These are phyloP conservation scores for Dictyostelium firmibasis DNA, from an alignment of 78 protist species.

Conservation along the genomic window DNA sequence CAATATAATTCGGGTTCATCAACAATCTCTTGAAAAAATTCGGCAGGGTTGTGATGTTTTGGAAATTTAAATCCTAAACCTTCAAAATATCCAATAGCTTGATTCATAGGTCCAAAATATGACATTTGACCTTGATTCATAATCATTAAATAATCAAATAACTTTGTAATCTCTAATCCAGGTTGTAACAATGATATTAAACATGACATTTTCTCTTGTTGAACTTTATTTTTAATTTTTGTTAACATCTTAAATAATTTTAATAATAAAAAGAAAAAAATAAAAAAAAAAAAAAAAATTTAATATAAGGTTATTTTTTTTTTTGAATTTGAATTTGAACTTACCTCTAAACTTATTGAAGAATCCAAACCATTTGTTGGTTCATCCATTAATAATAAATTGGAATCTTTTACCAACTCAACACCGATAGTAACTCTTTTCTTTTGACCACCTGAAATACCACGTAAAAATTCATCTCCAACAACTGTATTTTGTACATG, in stretches of 20 bases:
- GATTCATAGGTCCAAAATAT: slow-evolving; percentile 68
- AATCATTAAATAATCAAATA: slow-evolving; percentile 70
- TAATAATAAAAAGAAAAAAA: background rate
- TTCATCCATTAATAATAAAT: slow-evolving; percentile 74
- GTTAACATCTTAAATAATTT: background rate
- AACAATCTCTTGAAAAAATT: slow-evolving; percentile 72
- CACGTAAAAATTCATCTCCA: slow-evolving; percentile 40
- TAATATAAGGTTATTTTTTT: too few species aligned
- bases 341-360: slow-evolving; percentile 34
- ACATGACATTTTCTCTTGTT: slow-evolving; percentile 31
- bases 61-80: slow-evolving; percentile 56
- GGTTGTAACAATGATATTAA: slow-evolving; percentile 70
- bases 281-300: background rate
- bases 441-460: too few species aligned
- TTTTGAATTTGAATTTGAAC: background rate
- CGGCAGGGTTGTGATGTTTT: slow-evolving; percentile 72
- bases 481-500: slow-evolving; percentile 30
- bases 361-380: slow-evolving; percentile 82
- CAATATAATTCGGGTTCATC: slow-evolving; percentile 67
- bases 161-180: slow-evolving; percentile 25
- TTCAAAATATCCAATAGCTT: slow-evolving; percentile 59
- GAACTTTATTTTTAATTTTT: slow-evolving; percentile 19
- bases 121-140: slow-evolving; percentile 64
- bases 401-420: slow-evolving; percentile 80
- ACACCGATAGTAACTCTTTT: slow-evolving; percentile 84